Evolutionary conservation across 306 rosid genomes (phyloP), one percentile per base, ranked within the genome.

Genomic region (Rubus idaeus): DNA sequence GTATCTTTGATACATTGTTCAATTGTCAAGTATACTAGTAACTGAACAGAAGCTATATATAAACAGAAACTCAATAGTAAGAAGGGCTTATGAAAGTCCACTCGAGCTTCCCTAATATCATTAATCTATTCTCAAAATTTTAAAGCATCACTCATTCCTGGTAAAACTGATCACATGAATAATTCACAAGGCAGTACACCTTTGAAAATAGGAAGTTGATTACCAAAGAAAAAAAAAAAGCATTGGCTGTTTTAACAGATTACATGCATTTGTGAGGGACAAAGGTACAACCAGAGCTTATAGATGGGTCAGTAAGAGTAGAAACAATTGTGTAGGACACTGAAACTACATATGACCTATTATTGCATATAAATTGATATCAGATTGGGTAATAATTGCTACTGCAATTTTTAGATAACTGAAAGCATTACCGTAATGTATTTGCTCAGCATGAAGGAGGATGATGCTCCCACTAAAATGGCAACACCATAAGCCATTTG

Each of bases 401-500:
- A 57, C 44, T 45, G 10, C 4, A 20, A 61, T 41, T 5, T 41
- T 51, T 18, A 75, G 35, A 67, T 30, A 83, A 57, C 65, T 60
- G 70, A 46, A 74, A 75, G 69, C 20, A 71, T 78, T 92, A 95
- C 99, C 88, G 97, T 92, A 46, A 83, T 53, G 78, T 82, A 20
- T 88, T 92, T 95, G 86, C 97, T 90, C 94, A 93, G 89, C 42
- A 83, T 77, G 82, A 75, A 84, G 77, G 93, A 79, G 67, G 97
- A 92, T 60, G 91, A 78, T 78, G 85, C 89, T 77, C 99, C 97
- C 75, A 91, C 86, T 16, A 88, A 49, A 83, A 95, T 78, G 66
- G 99, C 94, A 51, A 84, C 86, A 46, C 87, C 81, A 74, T 95
- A 95, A 73, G 97, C 97, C 77, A 91, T 79, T 89, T 90, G 89